These are phyloP conservation scores for Corymbia maculata DNA, from an alignment of 345 rosid species.

Conservation along the genomic window DNA sequence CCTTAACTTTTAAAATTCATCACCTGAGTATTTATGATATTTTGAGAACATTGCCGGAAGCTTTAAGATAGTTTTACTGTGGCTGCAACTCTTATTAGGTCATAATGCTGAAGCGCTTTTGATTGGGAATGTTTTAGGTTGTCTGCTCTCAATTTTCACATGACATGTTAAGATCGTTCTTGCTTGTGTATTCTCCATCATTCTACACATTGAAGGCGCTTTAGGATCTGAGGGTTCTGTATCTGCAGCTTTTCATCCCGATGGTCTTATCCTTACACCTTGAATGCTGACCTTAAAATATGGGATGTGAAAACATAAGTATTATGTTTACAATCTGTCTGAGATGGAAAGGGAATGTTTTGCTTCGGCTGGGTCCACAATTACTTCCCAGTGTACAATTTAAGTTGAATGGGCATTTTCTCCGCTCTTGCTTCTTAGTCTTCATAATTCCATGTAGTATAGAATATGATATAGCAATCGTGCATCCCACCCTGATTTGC, in stretches of 20 bases:
- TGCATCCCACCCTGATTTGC: no score
- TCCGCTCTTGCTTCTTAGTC: no score
- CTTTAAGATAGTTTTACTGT: background rate
- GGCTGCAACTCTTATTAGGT: background rate
- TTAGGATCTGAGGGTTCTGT: constrained; percentile 48
- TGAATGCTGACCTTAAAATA: constrained; percentile 71
- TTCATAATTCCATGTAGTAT: no score
- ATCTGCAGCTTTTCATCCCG: constrained; percentile 95
- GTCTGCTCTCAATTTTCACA: no score
- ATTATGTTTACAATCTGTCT: background rate
- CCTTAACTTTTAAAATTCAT: background rate
- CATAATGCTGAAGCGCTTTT: background rate
- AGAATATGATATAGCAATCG: no score
- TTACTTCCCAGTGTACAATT: background rate
- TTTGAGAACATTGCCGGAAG: background rate
- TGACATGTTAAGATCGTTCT: background rate
- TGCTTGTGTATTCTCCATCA: background rate
- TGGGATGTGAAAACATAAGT: constrained; percentile 99
- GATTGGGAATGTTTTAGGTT: background rate
- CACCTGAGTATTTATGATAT: background rate
- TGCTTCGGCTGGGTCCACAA: no score
- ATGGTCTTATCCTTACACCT: constrained; percentile 91
- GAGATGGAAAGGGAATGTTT: background rate
- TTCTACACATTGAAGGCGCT: constrained; percentile 54
- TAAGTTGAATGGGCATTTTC: no score